A percentile compares a stretch with the other conserved stretches of the same genome.
These are phyloP conservation scores for Dioscorea alata DNA, from an alignment of 106 monocot genomes.

Conservation along the genomic window DNA sequence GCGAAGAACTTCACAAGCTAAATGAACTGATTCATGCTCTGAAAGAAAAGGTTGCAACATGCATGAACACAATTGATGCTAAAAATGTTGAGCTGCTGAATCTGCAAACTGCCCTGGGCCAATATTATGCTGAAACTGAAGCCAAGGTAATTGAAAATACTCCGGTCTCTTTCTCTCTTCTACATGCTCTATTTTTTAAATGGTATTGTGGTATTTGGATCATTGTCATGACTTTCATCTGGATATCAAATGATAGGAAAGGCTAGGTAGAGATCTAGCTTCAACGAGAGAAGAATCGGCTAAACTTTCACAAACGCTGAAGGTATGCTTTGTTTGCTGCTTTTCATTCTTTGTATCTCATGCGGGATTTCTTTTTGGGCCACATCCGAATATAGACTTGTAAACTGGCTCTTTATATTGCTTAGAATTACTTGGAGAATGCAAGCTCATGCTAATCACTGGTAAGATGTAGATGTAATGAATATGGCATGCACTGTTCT, in stretches of 20 bases:
- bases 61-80: constrained; percentile 47
- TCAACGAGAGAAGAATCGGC: constrained; percentile 52
- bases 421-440: too few species aligned
- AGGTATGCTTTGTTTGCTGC: constrained; percentile 29
- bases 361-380: not conserved
- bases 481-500: too few species aligned
- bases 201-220: not conserved
- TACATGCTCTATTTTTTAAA: not conserved
- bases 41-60: constrained; percentile 51
- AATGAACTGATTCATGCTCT: constrained; percentile 55
- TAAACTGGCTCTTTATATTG: too few species aligned
- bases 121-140: constrained; percentile 97
- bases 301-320: constrained; percentile 61
- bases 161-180: not conserved
- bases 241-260: constrained; percentile 39
- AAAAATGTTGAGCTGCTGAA: constrained; percentile 83
- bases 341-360: constrained; percentile 1
- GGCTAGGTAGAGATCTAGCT: constrained; percentile 71
- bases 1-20: constrained; percentile 51
- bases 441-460: too few species aligned
- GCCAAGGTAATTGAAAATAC: constrained; percentile 52
- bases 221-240: not conserved
- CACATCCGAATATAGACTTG: too few species aligned
- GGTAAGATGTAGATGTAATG: too few species aligned
- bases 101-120: constrained; percentile 95